Base-by-base conservation (phyloP, 2,329 filamentous ascomycete species). In the Polytolypa hystricis region DNA sequence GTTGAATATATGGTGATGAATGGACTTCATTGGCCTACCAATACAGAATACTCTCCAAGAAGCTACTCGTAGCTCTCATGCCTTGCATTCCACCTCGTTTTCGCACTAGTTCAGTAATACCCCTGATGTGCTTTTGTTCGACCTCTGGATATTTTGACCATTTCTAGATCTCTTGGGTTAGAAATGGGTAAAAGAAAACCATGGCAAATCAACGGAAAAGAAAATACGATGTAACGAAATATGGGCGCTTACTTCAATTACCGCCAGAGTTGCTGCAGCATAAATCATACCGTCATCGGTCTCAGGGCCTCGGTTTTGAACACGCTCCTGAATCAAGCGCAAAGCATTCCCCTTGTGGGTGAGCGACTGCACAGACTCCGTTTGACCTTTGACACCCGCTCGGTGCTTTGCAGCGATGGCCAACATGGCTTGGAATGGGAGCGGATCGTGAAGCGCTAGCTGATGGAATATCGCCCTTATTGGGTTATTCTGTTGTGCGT, bases 371-470 rank as follows among this genome's bases (percentile, higher is more conserved):
- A 56, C 48, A 6, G 52, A 53, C 18, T 56, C 53, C 6, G 42
- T 39, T 28, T 46, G 51, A 8, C 52, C 52, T 34, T 53, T 48
- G n/a, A 52, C 51, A 21, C 50, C 51, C 15, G 53, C 52, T 16
- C 46, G 49, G 33, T 56, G 53, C 33, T 54, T 56, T 11, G 53
- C 50, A 11, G 53, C 50, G 44, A 56, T 54, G 6, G 53, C 52
- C 34, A 56, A 49, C 53, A 56, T 56, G 14, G 53, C 52, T 21
- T 56, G 52, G 29, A 56, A 56, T 4, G 53, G 48, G 16, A 54
- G 40, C n/a, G 40, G 44, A 37, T 55, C 52, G 25, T 53, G 47
- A 17, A 56, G 35, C 3, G 51, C 51, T 29, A 56, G 43, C 18
- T 48, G 48, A 15, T 48, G 50, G 30, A 56, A 56, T 37, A 56